phyloP scores from a whole-genome alignment of 2,329 filamentous ascomycete species.

The Exophiala viscosa region DNA sequence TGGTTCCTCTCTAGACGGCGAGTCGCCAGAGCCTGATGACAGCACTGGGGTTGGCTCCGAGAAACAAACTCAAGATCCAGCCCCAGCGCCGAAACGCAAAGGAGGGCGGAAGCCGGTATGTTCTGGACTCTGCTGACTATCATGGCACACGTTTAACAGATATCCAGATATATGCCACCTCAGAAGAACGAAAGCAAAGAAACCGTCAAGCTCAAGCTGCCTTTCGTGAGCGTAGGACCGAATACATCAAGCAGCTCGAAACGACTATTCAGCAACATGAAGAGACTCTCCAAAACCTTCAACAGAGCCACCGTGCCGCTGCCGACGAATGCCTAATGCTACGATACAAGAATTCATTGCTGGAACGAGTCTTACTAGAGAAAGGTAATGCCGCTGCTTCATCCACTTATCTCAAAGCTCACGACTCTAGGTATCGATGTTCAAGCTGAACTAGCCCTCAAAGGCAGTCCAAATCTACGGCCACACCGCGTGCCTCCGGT shows the following conservation, averaged over 20 bases:
- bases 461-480: constrained; percentile 76
- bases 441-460: constrained; percentile 88
- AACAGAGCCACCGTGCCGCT: constrained; percentile 88
- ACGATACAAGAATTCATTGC: constrained; percentile 93
- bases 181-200: constrained; percentile 95
- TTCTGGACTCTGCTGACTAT: constrained; percentile 28
- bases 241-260: constrained; percentile 99
- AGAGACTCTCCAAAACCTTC: constrained; percentile 84
- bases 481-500: constrained; percentile 53
- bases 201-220: constrained; percentile 96
- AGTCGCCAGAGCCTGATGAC: constrained; percentile 45
- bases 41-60: constrained; percentile 28
- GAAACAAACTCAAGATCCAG: constrained; percentile 36
- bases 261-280: constrained; percentile 97
- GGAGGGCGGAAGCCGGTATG: constrained; percentile 94
- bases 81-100: constrained; percentile 77
- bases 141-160: not conserved
- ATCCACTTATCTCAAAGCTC: not conserved
- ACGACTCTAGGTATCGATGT: constrained; percentile 79
- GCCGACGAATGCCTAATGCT: constrained; percentile 98
- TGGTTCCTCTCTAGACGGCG: constrained; percentile 41
- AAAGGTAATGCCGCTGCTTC: constrained; percentile 61
- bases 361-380: constrained; percentile 92
- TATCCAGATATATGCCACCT: constrained; percentile 95
- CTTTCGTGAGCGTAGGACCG: constrained; percentile 91